Percentiles rank a stretch among this genome's conserved stretches.
Conservation (phyloP, 78 protist species). For the Anaeramoeba ignava region DNA sequence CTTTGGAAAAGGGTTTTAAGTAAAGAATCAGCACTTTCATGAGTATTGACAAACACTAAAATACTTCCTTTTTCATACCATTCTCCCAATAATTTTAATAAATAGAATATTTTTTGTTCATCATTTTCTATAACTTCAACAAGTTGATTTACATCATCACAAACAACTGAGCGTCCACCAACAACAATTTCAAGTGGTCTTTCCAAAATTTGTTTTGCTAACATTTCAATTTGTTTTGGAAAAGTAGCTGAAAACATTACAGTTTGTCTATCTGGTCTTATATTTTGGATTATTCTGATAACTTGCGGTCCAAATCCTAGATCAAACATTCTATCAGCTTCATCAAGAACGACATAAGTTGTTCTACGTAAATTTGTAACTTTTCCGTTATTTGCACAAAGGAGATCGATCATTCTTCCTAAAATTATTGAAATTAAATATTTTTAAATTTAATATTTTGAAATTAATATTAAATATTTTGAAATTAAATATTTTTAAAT, state of each 20-base stretch:
- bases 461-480: too few species aligned
- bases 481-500: too few species aligned
- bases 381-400: slow-evolving; percentile 61
- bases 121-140: slow-evolving; percentile 53
- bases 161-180: slow-evolving; percentile 70
- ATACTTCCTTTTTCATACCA: background rate
- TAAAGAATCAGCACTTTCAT: slow-evolving; percentile 64
- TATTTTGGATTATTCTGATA: slow-evolving; percentile 47
- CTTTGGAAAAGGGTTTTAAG: slow-evolving; percentile 15
- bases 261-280: slow-evolving; percentile 75
- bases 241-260: slow-evolving; percentile 90
- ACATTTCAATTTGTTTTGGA: slow-evolving; percentile 47
- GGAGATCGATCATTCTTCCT: slow-evolving; percentile 97
- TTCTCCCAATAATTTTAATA: slow-evolving; percentile 11
- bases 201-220: slow-evolving; percentile 46
- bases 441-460: too few species aligned
- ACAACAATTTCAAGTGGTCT: slow-evolving; percentile 76
- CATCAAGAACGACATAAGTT: slow-evolving; percentile 90
- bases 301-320: slow-evolving; percentile 87
- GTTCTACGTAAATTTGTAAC: slow-evolving; percentile 74
- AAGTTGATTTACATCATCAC: slow-evolving; percentile 56
- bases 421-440: too few species aligned
- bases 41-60: slow-evolving; percentile 76
- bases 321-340: slow-evolving; percentile 99
- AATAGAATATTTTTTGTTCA: background rate